Percentiles rank a stretch among this genome's conserved stretches.
These are phyloP conservation scores for Lavandula angustifolia DNA, from an alignment of 257 asterid species.

Conservation along the genomic window DNA sequence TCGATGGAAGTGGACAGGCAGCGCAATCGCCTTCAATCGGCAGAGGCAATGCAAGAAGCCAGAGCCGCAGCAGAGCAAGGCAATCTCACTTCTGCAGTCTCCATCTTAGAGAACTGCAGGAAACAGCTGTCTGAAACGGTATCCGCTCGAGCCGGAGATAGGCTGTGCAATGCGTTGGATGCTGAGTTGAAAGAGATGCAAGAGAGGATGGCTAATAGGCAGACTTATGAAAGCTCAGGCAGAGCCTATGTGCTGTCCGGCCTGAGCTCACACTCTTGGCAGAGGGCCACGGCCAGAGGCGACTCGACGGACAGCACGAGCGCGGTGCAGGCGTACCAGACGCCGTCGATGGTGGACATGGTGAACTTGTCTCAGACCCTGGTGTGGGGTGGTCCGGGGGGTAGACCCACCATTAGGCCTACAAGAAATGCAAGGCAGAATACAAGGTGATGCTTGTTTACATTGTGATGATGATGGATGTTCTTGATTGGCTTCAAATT, in stretches of 20 bases:
- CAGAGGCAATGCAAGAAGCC: conserved; percentile 84
- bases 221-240: conserved; percentile 69
- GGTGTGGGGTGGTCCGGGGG: conserved; percentile 47
- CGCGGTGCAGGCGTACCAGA: conserved; percentile 74
- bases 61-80: conserved; percentile 74
- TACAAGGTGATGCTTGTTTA: conserved; percentile 52
- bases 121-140: conserved; percentile 48
- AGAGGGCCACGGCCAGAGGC: conserved; percentile 93
- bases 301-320: conserved; percentile 74
- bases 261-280: conserved; percentile 93
- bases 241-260: conserved; percentile 93
- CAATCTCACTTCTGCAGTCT: conserved; percentile 55
- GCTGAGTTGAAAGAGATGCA: conserved; percentile 85
- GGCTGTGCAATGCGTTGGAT: conserved; percentile 53
- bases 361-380: conserved; percentile 75
- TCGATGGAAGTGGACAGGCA: conserved; percentile 87
- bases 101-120: conserved; percentile 57
- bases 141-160: conserved; percentile 66
- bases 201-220: conserved; percentile 80
- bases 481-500: conserved; percentile 22
- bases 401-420: conserved; percentile 46
- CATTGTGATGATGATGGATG: neutral
- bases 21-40: conserved; percentile 62
- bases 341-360: conserved; percentile 94
- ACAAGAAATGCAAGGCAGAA: conserved; percentile 37